phyloP scores from a whole-genome alignment of 805 yeast genomes.

The Torulaspora franciscae region DNA sequence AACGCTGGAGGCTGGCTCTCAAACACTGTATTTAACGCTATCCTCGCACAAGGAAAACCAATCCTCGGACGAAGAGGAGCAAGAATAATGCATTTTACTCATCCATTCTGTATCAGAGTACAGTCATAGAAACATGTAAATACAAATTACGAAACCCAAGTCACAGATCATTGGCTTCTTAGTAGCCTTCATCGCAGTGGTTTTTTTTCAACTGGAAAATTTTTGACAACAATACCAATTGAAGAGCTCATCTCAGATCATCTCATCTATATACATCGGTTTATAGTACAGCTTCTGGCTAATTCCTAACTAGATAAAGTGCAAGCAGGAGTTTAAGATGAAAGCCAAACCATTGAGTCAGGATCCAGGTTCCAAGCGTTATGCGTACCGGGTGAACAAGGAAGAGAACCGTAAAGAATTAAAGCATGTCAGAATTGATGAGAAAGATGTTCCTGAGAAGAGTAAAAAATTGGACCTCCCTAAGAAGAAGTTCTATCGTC shows the following conservation, averaged over 20 bases:
- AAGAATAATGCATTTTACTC: slow-evolving; percentile 4
- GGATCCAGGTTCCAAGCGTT: slow-evolving; percentile 36
- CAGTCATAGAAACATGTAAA: slow-evolving; percentile 9
- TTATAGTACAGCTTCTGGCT: neutral
- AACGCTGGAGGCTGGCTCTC: slow-evolving; percentile 69
- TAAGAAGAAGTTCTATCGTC: slow-evolving; percentile 82
- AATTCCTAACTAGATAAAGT: neutral
- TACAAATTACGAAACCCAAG: slow-evolving; percentile 1
- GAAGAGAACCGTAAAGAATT: slow-evolving; percentile 45
- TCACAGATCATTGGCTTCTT: neutral
- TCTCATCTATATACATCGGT: neutral
- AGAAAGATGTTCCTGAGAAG: slow-evolving; percentile 21
- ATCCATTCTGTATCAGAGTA: slow-evolving; percentile 4
- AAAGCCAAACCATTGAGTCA: slow-evolving; percentile 24
- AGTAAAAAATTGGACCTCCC: slow-evolving; percentile 51
- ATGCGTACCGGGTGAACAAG: slow-evolving; percentile 43
- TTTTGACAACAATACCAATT: neutral
- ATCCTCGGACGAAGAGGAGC: slow-evolving; percentile 23
- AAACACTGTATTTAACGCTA: slow-evolving; percentile 66
- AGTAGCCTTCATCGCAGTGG: neutral
- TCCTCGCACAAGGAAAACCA: slow-evolving; percentile 53
- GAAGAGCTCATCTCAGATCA: slow-evolving; percentile 9
- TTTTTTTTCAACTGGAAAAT: slow-evolving; percentile 7
- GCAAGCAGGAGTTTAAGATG: slow-evolving; percentile 10
- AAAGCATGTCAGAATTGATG: slow-evolving; percentile 45